Evolutionary conservation across 78 protist genomes (phyloP).

Genomic region (Polysphondylium violaceum): DNA sequence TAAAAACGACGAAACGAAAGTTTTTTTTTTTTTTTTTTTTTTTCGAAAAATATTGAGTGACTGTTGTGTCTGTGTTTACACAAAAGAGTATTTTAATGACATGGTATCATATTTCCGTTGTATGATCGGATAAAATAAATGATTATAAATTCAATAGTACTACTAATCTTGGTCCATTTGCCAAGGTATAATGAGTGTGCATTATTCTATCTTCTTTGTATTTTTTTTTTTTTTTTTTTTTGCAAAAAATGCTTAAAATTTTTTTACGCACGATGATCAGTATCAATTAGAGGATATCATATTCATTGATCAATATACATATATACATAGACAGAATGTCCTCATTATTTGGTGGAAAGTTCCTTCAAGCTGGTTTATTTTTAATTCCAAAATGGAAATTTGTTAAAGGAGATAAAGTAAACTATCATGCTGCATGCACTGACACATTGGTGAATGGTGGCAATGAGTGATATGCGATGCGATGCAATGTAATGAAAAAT

Average conservation of each 20-base stretch:
- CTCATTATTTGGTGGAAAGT: constrained; percentile 51
- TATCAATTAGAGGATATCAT: neutral
- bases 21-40: no score
- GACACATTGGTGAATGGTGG: no score
- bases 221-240: neutral
- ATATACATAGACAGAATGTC: constrained; percentile 4
- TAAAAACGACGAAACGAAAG: neutral
- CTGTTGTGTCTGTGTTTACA: no score
- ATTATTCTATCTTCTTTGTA: constrained; percentile 18
- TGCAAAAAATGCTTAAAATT: neutral
- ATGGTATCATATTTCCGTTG: no score
- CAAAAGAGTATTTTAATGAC: no score
- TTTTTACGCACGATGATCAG: neutral
- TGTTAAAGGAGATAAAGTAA: constrained; percentile 68
- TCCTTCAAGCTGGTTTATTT: constrained; percentile 34
- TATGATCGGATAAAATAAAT: no score
- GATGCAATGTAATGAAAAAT: no score
- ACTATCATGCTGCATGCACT: no score
- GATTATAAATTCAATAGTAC: no score
- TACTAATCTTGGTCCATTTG: no score
- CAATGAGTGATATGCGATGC: no score
- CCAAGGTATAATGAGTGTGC: neutral
- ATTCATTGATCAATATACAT: neutral
- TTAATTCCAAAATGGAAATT: constrained; percentile 65
- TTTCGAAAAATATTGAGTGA: no score